A percentile compares a stretch with the other conserved stretches of the same genome.
phyloP scores from a whole-genome alignment of 805 yeast genomes.

The Candida wancherniae region DNA sequence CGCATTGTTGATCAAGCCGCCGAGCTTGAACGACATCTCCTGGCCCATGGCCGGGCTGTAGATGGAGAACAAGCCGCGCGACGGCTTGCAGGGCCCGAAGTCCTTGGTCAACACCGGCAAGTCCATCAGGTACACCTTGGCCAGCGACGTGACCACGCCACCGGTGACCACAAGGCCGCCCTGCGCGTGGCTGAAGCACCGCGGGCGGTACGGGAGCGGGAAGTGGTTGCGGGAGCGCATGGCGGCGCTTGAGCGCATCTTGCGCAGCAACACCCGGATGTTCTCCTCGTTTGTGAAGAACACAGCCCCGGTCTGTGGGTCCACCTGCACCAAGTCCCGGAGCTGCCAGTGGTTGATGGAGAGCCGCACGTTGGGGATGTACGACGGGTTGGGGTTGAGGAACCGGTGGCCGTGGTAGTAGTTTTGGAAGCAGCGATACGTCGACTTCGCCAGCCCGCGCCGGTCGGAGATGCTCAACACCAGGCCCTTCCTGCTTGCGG shows the following conservation, averaged over 20 bases:
- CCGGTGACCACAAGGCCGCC: conserved; percentile 49
- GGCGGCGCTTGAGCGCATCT: conserved; percentile 2
- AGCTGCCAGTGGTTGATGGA: conserved; percentile 70
- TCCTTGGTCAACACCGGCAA: conserved; percentile 20
- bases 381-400: conserved; percentile 33
- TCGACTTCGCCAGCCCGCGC: conserved; percentile 4
- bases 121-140: conserved; percentile 23
- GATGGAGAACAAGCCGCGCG: conserved; percentile 64
- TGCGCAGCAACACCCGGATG: conserved; percentile 26
- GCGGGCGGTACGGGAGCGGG: conserved; percentile 56
- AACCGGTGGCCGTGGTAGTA: conserved; percentile 37
- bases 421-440: conserved; percentile 36
- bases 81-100: conserved; percentile 18
- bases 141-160: conserved; percentile 41
- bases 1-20: conserved; percentile 79
- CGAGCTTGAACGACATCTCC: conserved; percentile 53
- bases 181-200: conserved; percentile 56
- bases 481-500: no score
- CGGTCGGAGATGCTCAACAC: conserved; percentile 1
- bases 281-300: conserved; percentile 56
- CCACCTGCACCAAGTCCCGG: conserved; percentile 64
- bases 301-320: conserved; percentile 37
- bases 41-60: conserved; percentile 47
- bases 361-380: conserved; percentile 28
- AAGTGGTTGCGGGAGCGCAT: conserved; percentile 9